phyloP scores from a whole-genome alignment of 768 basidiomycete species.

The Agaricus subrufescens region DNA sequence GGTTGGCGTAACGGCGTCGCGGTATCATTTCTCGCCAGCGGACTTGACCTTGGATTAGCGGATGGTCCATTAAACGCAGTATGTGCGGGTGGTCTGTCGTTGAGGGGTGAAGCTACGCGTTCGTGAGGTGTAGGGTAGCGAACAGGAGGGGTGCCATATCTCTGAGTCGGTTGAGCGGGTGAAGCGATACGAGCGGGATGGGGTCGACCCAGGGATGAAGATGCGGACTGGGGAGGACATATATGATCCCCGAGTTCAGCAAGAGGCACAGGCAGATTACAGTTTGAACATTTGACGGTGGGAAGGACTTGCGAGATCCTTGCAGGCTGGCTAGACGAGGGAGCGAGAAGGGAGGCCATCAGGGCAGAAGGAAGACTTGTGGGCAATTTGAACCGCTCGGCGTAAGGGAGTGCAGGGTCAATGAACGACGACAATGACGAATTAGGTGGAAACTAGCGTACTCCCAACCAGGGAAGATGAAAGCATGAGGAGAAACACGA shows the following conservation, averaged over 20 bases:
- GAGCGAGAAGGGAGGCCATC: constrained; percentile 27
- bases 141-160: constrained; percentile 11
- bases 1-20: constrained; percentile 15
- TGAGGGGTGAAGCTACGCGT: constrained; percentile 20
- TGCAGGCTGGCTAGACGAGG: constrained; percentile 23
- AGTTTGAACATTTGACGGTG: constrained; percentile 81
- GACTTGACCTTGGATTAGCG: constrained; percentile 30
- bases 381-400: not conserved
- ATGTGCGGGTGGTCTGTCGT: constrained; percentile 26
- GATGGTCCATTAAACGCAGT: constrained; percentile 14
- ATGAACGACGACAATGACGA: not conserved
- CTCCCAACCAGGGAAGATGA: constrained; percentile 3
- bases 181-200: constrained; percentile 34
- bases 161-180: constrained; percentile 10
- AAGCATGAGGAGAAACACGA: not conserved
- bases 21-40: constrained; percentile 20
- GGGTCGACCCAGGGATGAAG: constrained; percentile 31
- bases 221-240: constrained; percentile 46
- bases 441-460: constrained; percentile 8
- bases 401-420: constrained; percentile 2
- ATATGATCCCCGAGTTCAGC: constrained; percentile 73
- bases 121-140: constrained; percentile 15
- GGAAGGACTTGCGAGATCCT: constrained; percentile 77
- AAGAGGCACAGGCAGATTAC: constrained; percentile 65
- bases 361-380: constrained; percentile 10